A percentile compares a stretch with the other conserved stretches of the same genome.
These are phyloP conservation scores for Candida boidinii DNA, from an alignment of 805 yeast species.

Conservation along the genomic window DNA sequence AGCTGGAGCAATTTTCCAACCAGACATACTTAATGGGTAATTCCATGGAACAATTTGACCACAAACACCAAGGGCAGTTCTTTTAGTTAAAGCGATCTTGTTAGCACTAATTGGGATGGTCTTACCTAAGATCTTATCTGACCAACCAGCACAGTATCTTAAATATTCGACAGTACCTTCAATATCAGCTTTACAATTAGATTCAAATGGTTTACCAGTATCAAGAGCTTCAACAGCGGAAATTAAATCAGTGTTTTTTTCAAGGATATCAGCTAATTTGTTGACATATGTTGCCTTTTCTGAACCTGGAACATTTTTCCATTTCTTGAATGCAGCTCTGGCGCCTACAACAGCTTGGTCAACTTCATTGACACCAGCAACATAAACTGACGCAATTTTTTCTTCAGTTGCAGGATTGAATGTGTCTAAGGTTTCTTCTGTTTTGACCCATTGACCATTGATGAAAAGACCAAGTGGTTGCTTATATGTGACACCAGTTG, in stretches of 20 bases:
- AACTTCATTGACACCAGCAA: constrained; percentile 38
- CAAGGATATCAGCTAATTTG: constrained; percentile 44
- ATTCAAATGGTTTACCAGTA: constrained; percentile 43
- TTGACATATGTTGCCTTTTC: constrained; percentile 32
- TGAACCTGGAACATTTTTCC: constrained; percentile 35
- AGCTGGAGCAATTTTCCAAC: constrained; percentile 82
- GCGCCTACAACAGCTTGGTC: constrained; percentile 45
- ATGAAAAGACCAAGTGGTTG: constrained; percentile 62
- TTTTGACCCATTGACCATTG: constrained; percentile 40
- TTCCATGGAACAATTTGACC: constrained; percentile 71
- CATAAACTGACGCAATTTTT: constrained; percentile 35
- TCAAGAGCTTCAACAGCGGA: constrained; percentile 47
- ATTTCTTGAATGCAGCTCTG: constrained; percentile 32
- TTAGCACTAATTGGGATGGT: constrained; percentile 28
- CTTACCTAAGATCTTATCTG: constrained; percentile 44
- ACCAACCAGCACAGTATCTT: constrained; percentile 55
- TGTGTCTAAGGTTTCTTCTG: constrained; percentile 33
- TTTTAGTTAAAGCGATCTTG: constrained; percentile 58
- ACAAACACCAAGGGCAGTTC: constrained; percentile 60
- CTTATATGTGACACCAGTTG: constrained; percentile 38
- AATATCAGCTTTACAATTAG: constrained; percentile 42
- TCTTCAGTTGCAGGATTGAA: constrained; percentile 43
- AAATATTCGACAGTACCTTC: constrained; percentile 35
- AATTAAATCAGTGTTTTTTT: constrained; percentile 37
- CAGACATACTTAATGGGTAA: constrained; percentile 61